phyloP scores from a whole-genome alignment of 371 early-diverging fungal genomes.

The Mucor sp. region DNA sequence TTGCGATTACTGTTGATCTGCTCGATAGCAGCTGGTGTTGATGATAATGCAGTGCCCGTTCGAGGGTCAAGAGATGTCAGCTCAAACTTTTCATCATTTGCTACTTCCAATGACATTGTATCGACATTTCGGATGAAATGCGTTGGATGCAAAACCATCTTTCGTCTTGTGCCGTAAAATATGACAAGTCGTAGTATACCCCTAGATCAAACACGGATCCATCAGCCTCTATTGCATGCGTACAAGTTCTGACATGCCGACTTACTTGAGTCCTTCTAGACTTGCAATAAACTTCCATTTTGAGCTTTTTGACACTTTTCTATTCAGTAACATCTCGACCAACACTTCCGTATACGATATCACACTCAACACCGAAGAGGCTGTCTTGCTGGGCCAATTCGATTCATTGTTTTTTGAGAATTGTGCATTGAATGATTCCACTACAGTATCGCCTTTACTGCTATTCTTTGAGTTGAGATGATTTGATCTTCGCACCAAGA shows the following conservation, averaged over 20 bases:
- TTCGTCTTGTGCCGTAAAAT: conserved; percentile 21
- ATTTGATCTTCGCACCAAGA: conserved; percentile 9
- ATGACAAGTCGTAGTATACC: conserved; percentile 28
- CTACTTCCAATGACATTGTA: conserved; percentile 27
- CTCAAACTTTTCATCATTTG: conserved; percentile 31
- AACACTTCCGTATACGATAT: conserved; percentile 45
- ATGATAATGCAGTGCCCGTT: conserved; percentile 34
- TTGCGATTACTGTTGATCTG: not conserved
- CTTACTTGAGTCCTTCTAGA: conserved; percentile 45
- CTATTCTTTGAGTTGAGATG: not conserved
- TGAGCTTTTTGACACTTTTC: conserved; percentile 3
- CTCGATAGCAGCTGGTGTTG: not conserved
- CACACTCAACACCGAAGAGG: conserved; percentile 31
- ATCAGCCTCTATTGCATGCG: not conserved
- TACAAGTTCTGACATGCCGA: not conserved
- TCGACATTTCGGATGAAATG: conserved; percentile 42
- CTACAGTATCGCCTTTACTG: not conserved
- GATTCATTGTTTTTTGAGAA: conserved; percentile 19
- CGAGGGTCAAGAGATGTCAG: conserved; percentile 35
- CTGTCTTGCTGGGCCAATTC: conserved; percentile 4
- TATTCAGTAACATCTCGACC: conserved; percentile 31
- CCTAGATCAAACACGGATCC: conserved; percentile 3
- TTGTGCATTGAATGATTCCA: conserved; percentile 27
- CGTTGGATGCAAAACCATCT: conserved; percentile 43
- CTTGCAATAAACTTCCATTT: conserved; percentile 39